Evolutionary conservation across 1,284 basidiomycete genomes (phyloP), one percentile per base, ranked within the genome.

Genomic region (Meira nashicola): DNA sequence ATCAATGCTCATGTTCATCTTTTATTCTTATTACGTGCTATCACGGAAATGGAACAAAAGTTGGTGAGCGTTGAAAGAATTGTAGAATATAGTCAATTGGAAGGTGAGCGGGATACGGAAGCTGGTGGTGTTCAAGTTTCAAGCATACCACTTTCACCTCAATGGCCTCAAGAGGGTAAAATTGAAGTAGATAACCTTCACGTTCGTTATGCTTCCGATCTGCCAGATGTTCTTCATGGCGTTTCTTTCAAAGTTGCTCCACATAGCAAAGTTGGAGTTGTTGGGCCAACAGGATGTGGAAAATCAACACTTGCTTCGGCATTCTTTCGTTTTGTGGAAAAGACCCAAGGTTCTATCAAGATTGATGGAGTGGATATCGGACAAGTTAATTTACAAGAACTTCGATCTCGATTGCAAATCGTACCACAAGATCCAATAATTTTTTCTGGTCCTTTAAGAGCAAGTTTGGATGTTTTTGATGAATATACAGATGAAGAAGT

Each of bases 181-280:
- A 79, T 83, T 25, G 70, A 78, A 21, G 82, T 83, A 14, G 77
- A 80, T 9, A 69, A 80, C 23, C 67, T 83, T 1, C 80, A 79
- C 0, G 79, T 80, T 55, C 73, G 79, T 17, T 83, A 83, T 67
- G 81, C 82, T 0, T 80, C 80, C 7, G 78, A 80, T 59, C 79
- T 83, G 7, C 81, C 81, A 1, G 80, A 81, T 1, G 83, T 83
- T 0, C 76, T 84, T 11, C 78, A 80, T 52, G 74, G 77, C 25
- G 79, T 84, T 9, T 77, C 77, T 7, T 83, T 84, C 66, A 76
- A 68, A 5, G 80, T 84, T 40, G 74, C 81, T 57, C 81, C 87
- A 4, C 87, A 89, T 1, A 85, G 89, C 75, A 89, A 90, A 79
- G 85, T 94, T 57, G 94, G 92, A 21, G 87, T 96, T 60, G 84